These are phyloP conservation scores for Colletotrichum filicis DNA, from an alignment of 2,329 filamentous ascomycete species.

Conservation along the genomic window DNA sequence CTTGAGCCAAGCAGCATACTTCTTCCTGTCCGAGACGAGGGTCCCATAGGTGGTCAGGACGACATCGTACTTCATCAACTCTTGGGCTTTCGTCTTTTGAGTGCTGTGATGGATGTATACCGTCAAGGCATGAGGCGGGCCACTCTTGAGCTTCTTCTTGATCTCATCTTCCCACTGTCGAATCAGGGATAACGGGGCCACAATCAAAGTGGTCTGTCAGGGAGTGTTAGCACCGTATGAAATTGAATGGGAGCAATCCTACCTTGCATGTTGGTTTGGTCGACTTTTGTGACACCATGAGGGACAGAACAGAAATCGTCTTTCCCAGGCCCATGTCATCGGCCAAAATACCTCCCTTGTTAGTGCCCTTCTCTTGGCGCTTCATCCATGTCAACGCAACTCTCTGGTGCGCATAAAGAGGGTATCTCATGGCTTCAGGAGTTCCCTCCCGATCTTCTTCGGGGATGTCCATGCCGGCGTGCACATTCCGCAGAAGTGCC, in stretches of 20 bases:
- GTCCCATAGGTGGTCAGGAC: conserved; percentile 85
- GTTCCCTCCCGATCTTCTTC: conserved; percentile 73
- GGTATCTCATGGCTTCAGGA: conserved; percentile 73
- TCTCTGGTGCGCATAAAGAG: conserved; percentile 85
- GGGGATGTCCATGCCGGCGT: conserved; percentile 74
- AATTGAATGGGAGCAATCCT: conserved; percentile 21
- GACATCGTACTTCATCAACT: conserved; percentile 75
- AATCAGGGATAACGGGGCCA: conserved; percentile 83
- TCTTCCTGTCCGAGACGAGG: conserved; percentile 74
- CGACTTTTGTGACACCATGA: conserved; percentile 78
- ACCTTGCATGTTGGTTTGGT: conserved; percentile 51
- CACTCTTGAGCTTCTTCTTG: conserved; percentile 69
- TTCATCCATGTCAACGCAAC: conserved; percentile 82
- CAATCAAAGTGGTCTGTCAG: conserved; percentile 78
- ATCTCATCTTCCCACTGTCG: conserved; percentile 90
- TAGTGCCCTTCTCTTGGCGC: conserved; percentile 77
- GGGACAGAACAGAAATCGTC: conserved; percentile 83
- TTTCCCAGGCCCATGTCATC: conserved; percentile 90
- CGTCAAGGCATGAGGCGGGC: conserved; percentile 63
- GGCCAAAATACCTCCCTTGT: conserved; percentile 81
- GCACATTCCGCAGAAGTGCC: conserved; percentile 76
- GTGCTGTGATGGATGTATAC: conserved; percentile 76
- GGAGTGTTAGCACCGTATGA: conserved; percentile 12
- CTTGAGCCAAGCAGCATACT: conserved; percentile 51
- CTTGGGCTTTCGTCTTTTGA: conserved; percentile 64